Evolutionary conservation across 805 yeast genomes (phyloP), one percentile per base, ranked within the genome.

Genomic region (Sungouiella thailandica): DNA sequence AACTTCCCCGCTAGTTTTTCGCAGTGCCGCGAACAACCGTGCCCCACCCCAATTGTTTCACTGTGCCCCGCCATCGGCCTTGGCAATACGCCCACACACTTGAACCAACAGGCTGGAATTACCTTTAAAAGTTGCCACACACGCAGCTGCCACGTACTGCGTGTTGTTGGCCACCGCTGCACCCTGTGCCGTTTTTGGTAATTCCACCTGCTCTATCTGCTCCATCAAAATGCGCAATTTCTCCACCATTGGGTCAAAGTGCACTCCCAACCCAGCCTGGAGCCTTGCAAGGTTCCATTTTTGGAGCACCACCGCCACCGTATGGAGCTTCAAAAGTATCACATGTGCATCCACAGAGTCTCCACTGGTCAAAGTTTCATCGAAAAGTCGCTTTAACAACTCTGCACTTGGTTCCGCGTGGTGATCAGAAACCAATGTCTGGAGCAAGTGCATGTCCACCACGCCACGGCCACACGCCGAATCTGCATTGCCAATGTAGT

Each of bases 121-220:
- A n/a, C n/a, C n/a, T n/a, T n/a, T n/a, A n/a, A n/a, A n/a, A n/a
- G n/a, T n/a, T n/a, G n/a, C n/a, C n/a, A n/a, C n/a, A n/a, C n/a
- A n/a, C n/a, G n/a, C 33, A 7, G 51, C 65, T 20, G 60, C 53
- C 20, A 63, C 52, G 38, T 55, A 65, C 36, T 49, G 51, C 14
- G 58, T 34, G 41, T 64, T 64, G 39, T 64, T 64, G 10, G 39
- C 29, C 25, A 63, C 33, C 1, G 57, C 47, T 9, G 33, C 44
- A 23, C 25, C 32, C 23, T 32, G 37, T 23, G 39, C 19, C 22
- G 16, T n/a, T n/a, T n/a, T n/a, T n/a, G n/a, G n/a, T n/a, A n/a
- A n/a, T n/a, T n/a, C n/a, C n/a, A n/a, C n/a, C n/a, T n/a, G n/a
- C n/a, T n/a, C n/a, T n/a, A n/a, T n/a, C n/a, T n/a, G n/a, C n/a